Conservation (phyloP, 768 basidiomycete genomes). For the Atractiella rhizophila region DNA sequence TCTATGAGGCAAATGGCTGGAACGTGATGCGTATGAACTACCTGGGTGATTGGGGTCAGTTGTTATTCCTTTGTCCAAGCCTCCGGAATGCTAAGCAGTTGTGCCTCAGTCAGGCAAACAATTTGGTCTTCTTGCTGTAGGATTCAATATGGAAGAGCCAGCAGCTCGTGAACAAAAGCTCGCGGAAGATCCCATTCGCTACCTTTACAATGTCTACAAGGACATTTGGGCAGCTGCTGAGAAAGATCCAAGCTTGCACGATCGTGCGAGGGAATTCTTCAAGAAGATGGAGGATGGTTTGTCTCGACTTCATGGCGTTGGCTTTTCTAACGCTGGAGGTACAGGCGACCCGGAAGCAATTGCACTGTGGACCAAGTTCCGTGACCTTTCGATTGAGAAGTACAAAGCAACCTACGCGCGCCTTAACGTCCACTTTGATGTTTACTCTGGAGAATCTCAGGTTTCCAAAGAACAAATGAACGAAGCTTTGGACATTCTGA, state of each 20-base stretch:
- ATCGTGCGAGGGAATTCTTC: constrained; percentile 56
- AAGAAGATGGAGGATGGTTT: constrained; percentile 42
- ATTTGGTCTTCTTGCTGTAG: constrained; percentile 65
- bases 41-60: constrained; percentile 94
- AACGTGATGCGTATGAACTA: constrained; percentile 78
- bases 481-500: background rate
- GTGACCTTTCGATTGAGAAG: constrained; percentile 66
- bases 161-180: constrained; percentile 52
- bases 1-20: constrained; percentile 84
- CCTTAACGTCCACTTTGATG: constrained; percentile 71
- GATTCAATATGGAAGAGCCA: constrained; percentile 81
- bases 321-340: background rate
- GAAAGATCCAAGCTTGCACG: constrained; percentile 9
- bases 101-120: background rate
- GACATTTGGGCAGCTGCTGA: constrained; percentile 53
- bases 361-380: constrained; percentile 75
- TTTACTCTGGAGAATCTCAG: constrained; percentile 56
- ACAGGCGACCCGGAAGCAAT: constrained; percentile 51
- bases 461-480: constrained; percentile 18
- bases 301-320: background rate
- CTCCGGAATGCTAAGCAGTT: background rate
- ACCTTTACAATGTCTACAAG: constrained; percentile 82
- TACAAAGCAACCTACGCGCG: constrained; percentile 68
- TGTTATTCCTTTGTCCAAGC: constrained; percentile 30
- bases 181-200: constrained; percentile 70